These are phyloP conservation scores for Pythium angustatum DNA, from an alignment of 352 stramenopile species.

Conservation along the genomic window DNA sequence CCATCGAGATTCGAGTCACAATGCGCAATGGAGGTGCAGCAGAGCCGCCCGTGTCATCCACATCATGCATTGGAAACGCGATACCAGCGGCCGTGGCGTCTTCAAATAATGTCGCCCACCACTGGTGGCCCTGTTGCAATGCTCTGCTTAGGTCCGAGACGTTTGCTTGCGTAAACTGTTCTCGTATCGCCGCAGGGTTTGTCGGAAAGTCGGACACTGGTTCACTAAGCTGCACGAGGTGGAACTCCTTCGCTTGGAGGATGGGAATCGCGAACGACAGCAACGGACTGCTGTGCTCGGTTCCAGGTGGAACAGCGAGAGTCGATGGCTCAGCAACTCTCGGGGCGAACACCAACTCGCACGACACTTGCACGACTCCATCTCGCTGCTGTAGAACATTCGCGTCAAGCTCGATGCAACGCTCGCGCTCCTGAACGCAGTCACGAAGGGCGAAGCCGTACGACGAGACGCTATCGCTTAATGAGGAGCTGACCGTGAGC, in stretches of 20 bases:
- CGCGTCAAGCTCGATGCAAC: constrained; percentile 20
- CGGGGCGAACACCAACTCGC: constrained; percentile 17
- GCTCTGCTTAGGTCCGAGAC: not conserved
- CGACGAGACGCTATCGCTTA: not conserved
- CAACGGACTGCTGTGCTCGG: not conserved
- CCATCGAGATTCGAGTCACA: constrained; percentile 1
- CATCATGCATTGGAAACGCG: not conserved
- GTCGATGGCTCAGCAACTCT: not conserved
- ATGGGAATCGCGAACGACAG: constrained; percentile 12
- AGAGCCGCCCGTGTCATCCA: not conserved
- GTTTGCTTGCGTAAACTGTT: constrained; percentile 9
- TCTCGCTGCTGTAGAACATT: constrained; percentile 17
- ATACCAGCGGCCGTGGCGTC: constrained; percentile 5
- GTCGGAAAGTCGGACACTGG: constrained; percentile 12
- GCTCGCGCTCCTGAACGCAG: constrained; percentile 5
- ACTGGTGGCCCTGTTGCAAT: constrained; percentile 13
- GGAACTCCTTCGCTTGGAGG: constrained; percentile 9
- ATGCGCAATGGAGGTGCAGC: constrained; percentile 17
- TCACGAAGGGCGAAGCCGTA: constrained; percentile 21
- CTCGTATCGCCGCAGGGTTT: constrained; percentile 16
- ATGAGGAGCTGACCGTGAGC: not conserved
- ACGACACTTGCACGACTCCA: constrained; percentile 15
- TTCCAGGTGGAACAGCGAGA: too few species aligned
- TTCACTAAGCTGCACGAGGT: constrained; percentile 28
- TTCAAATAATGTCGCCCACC: constrained; percentile 18